Evolutionary conservation across 495 filamentous ascomycete species (phyloP).

Genomic region (Aspergillus funiculosus): DNA sequence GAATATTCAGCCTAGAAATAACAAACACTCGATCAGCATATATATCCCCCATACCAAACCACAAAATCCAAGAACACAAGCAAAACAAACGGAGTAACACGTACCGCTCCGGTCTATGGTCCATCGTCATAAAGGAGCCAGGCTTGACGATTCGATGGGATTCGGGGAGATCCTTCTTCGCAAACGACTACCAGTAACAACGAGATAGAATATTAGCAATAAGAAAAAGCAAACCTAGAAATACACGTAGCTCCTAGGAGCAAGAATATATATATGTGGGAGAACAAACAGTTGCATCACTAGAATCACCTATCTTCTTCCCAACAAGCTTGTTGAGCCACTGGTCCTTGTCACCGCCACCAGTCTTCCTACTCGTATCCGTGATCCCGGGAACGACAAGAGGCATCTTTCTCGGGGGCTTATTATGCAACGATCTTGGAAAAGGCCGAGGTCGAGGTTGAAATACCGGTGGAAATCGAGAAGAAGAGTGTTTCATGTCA

Average conservation of each 20-base stretch:
- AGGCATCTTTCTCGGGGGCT: constrained; percentile 51
- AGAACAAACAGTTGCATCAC: constrained; percentile 43
- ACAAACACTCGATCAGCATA: constrained; percentile 12
- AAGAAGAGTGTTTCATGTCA: no score
- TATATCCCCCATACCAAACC: not conserved
- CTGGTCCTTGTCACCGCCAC: constrained; percentile 50
- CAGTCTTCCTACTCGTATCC: constrained; percentile 42
- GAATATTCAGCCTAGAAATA: constrained; percentile 59
- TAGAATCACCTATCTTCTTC: constrained; percentile 57
- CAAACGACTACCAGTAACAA: constrained; percentile 54
- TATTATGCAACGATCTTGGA: not conserved
- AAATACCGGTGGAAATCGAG: no score
- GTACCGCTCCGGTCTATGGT: constrained; percentile 55
- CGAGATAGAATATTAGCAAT: not conserved
- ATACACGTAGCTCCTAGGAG: not conserved
- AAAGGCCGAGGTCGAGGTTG: not conserved
- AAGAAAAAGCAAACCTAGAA: not conserved
- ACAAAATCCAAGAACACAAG: not conserved
- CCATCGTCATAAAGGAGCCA: constrained; percentile 55
- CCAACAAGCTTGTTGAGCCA: constrained; percentile 72
- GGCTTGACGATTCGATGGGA: constrained; percentile 62
- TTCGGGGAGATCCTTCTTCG: constrained; percentile 66
- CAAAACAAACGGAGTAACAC: constrained; percentile 5
- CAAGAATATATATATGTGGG: not conserved
- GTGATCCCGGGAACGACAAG: constrained; percentile 73